Evolutionary conservation across 2,329 filamentous ascomycete species (phyloP).

Genomic region (Aspergillus luchuensis): DNA sequence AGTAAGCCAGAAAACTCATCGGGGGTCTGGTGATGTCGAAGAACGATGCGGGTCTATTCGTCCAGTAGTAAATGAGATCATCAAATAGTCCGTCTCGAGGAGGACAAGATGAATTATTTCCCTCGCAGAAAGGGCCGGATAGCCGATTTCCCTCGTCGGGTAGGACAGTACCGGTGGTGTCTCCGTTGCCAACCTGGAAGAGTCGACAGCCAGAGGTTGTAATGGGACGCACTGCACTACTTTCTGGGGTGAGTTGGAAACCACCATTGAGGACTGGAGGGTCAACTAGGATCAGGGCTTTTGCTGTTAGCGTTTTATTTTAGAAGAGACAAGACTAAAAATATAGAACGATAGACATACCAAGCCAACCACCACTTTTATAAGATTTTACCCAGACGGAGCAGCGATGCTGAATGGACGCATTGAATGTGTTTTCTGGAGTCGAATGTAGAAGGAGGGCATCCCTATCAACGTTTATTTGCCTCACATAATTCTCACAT

Average conservation of each 20-base stretch:
- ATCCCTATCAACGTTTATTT: neutral
- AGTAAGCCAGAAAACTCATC: neutral
- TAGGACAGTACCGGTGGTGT: neutral
- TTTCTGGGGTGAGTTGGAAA: neutral
- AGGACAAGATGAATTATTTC: neutral
- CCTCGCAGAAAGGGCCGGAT: neutral
- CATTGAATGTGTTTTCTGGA: neutral
- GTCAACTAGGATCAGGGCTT: neutral
- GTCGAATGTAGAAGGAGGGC: neutral
- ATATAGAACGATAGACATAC: neutral
- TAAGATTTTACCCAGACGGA: neutral
- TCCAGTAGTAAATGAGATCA: neutral
- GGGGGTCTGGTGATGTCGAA: neutral
- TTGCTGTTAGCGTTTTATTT: neutral
- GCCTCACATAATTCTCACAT: neutral
- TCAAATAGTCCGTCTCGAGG: neutral
- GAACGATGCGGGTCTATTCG: neutral
- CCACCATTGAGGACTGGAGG: neutral
- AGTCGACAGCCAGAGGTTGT: neutral
- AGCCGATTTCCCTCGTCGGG: too few relatives aligned
- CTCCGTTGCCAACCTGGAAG: neutral
- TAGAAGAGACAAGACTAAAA: too few relatives aligned
- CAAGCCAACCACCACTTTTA: neutral
- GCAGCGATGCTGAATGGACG: neutral
- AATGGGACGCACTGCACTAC: neutral